Conservation (phyloP, 495 filamentous ascomycete genomes). For the Aspergillus olivimuriae region DNA sequence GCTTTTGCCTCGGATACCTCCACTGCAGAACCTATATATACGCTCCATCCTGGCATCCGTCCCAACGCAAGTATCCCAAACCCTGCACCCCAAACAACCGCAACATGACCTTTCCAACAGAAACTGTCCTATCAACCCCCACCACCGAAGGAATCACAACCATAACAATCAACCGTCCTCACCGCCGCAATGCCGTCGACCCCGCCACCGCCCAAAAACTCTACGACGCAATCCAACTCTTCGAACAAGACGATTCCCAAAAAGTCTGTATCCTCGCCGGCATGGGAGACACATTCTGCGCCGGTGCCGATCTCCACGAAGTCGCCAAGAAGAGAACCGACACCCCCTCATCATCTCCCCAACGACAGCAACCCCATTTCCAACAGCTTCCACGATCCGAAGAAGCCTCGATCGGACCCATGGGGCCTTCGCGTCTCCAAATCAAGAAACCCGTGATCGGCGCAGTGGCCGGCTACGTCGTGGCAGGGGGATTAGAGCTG, state of each 20-base stretch:
- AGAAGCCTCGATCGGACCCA: conserved; percentile 29
- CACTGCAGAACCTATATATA: not conserved
- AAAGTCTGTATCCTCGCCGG: conserved; percentile 41
- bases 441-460: conserved; percentile 36
- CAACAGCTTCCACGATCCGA: no score
- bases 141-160: conserved; percentile 40
- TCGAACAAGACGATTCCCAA: conserved; percentile 37
- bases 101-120: not conserved
- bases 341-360: not conserved
- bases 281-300: conserved; percentile 35
- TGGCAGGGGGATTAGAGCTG: conserved; percentile 44
- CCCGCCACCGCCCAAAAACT: conserved; percentile 31
- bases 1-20: not conserved
- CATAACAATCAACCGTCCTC: conserved; percentile 34
- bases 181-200: conserved; percentile 37
- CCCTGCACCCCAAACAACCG: not conserved
- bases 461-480: conserved; percentile 41
- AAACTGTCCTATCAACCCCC: not conserved
- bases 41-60: not conserved
- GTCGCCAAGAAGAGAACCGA: conserved; percentile 15
- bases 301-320: conserved; percentile 39
- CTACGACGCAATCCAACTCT: conserved; percentile 31
- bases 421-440: conserved; percentile 39
- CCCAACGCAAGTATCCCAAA: not conserved
- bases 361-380: no score